These are phyloP conservation scores for Nitzschia palea DNA, from an alignment of 108 stramenopile species.

Conservation along the genomic window DNA sequence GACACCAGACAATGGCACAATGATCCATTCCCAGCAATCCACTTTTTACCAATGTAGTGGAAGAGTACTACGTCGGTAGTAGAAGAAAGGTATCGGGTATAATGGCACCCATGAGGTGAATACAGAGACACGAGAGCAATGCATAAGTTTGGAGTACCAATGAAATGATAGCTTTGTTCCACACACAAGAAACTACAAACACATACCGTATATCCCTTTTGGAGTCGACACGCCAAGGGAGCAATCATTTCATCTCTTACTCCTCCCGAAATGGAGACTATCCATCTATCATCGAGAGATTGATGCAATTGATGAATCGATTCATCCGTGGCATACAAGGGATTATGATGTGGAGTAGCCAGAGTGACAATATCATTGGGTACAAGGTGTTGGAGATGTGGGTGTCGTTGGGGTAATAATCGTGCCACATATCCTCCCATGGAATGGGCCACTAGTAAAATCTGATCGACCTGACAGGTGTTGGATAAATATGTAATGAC, in stretches of 20 bases:
- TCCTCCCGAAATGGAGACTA: constrained; percentile 75
- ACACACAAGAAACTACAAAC: too few relatives aligned
- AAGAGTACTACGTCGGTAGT: background rate
- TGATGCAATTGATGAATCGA: constrained; percentile 43
- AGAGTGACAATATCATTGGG: constrained; percentile 58
- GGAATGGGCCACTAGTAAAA: constrained; percentile 76
- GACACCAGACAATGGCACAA: constrained; percentile 84
- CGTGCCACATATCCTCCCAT: constrained; percentile 72
- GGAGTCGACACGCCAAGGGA: constrained; percentile 54
- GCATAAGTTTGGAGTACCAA: too few relatives aligned
- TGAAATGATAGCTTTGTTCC: too few relatives aligned
- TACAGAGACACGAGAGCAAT: too few relatives aligned
- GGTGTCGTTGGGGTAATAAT: constrained; percentile 26
- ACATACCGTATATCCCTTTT: too few relatives aligned
- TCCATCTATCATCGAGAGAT: constrained; percentile 17
- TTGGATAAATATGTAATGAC: constrained; percentile 41
- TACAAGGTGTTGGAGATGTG: constrained; percentile 1
- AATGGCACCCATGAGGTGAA: too few relatives aligned
- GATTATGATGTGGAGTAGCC: constrained; percentile 61
- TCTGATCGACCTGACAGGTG: constrained; percentile 11
- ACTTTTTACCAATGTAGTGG: constrained; percentile 13
- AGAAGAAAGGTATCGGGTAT: background rate
- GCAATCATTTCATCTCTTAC: constrained; percentile 82
- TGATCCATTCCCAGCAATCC: constrained; percentile 75
- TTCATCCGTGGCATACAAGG: constrained; percentile 65